Evolutionary conservation across 768 basidiomycete genomes (phyloP).

Genomic region (Polyporus arcularius): DNA sequence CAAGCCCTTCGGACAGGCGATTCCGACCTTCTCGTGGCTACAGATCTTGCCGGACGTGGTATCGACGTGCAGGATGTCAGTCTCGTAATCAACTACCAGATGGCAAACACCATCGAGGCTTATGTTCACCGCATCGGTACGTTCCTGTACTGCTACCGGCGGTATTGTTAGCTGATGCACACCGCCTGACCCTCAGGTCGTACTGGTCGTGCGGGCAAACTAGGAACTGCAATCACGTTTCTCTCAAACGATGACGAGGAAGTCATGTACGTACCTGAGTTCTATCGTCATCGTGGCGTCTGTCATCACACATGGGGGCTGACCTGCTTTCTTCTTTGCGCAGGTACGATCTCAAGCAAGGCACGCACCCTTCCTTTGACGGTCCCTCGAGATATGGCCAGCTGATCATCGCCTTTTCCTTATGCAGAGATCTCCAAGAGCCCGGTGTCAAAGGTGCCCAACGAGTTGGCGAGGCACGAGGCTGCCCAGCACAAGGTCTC

Average conservation of each 20-base stretch:
- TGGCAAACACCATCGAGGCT: constrained; percentile 94
- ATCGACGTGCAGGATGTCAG: constrained; percentile 98
- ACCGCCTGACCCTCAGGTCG: constrained; percentile 54
- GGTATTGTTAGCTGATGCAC: background rate
- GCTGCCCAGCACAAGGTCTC: constrained; percentile 89
- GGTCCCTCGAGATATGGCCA: constrained; percentile 9
- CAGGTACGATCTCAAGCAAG: constrained; percentile 96
- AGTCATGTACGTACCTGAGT: constrained; percentile 73
- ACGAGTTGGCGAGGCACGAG: constrained; percentile 89
- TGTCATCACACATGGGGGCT: background rate
- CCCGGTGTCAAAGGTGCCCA: constrained; percentile 86
- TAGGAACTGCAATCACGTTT: constrained; percentile 93
- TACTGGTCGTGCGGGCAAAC: constrained; percentile 97
- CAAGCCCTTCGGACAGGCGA: constrained; percentile 85
- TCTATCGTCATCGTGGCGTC: background rate
- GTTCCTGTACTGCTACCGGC: constrained; percentile 23
- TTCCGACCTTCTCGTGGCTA: constrained; percentile 89
- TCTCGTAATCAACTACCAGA: constrained; percentile 96
- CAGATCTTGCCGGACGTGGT: constrained; percentile 96
- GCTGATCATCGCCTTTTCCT: constrained; percentile 1
- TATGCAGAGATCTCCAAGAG: constrained; percentile 87
- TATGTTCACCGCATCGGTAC: constrained; percentile 97
- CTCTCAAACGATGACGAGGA: constrained; percentile 94
- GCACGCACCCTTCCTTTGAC: constrained; percentile 40
- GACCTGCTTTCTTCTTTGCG: constrained; percentile 14